Evolutionary conservation across 257 asterid species (phyloP).

Genomic region (Salvia rosmarinus): DNA sequence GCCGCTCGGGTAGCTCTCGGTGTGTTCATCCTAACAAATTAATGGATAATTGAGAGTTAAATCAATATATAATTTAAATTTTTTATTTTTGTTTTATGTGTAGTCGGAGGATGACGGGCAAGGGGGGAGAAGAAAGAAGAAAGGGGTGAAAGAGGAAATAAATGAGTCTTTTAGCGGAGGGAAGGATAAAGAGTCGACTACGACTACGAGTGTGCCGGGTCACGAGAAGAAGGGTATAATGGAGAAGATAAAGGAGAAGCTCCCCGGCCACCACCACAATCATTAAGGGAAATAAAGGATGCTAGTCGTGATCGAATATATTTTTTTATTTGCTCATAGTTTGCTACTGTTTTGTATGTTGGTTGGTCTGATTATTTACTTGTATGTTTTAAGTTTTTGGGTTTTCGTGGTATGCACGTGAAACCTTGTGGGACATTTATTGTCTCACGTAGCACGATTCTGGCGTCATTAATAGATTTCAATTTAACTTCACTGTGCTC

Average conservation of each 20-base stretch:
- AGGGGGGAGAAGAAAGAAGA: constrained; percentile 79
- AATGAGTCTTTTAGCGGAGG: constrained; percentile 62
- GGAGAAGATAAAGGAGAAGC: constrained; percentile 77
- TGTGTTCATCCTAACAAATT: constrained; percentile 23
- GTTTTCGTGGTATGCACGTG: not conserved
- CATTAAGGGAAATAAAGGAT: not conserved
- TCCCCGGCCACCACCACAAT: constrained; percentile 71
- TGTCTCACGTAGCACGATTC: not conserved
- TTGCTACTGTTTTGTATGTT: not conserved
- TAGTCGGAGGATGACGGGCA: constrained; percentile 76
- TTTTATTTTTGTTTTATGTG: not conserved
- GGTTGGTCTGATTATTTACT: not conserved
- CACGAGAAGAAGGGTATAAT: constrained; percentile 80
- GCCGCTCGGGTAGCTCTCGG: constrained; percentile 67
- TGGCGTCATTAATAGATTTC: too few species aligned
- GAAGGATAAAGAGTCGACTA: constrained; percentile 28
- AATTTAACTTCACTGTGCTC: too few species aligned
- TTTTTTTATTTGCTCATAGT: too few species aligned
- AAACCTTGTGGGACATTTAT: not conserved
- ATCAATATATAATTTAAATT: not conserved
- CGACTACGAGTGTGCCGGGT: not conserved
- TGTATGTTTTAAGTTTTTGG: too few species aligned
- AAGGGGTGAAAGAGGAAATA: constrained; percentile 68
- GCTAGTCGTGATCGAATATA: too few species aligned
- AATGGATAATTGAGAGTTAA: not conserved